Evolutionary conservation across 305 asterid species (phyloP).

Genomic region (Solanum hybrid): DNA sequence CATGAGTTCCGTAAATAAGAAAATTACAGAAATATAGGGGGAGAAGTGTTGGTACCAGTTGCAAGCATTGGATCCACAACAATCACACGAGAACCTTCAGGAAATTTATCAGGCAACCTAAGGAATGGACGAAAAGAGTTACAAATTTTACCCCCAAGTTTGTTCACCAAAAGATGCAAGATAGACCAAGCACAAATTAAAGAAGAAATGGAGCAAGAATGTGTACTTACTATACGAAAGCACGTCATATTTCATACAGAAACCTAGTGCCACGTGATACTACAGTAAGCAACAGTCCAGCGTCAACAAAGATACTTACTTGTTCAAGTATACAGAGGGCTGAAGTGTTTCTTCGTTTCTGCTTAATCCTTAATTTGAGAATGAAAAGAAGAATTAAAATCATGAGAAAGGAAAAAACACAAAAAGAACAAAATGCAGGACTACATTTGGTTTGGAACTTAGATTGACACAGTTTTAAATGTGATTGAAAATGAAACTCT

Average conservation of each 20-base stretch:
- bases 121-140: slow-evolving; percentile 8
- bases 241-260: neutral
- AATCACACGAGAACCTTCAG: slow-evolving; percentile 74
- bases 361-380: slow-evolving; percentile 51
- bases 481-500: neutral
- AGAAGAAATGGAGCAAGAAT: neutral
- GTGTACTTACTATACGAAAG: neutral
- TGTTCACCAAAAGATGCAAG: neutral
- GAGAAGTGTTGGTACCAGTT: slow-evolving; percentile 45
- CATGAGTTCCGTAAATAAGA: neutral
- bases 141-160: slow-evolving; percentile 6
- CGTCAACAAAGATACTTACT: slow-evolving; percentile 43
- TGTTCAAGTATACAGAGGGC: slow-evolving; percentile 86
- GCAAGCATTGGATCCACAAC: slow-evolving; percentile 97
- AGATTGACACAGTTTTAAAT: neutral
- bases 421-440: neutral
- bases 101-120: slow-evolving; percentile 86
- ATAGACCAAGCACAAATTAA: neutral
- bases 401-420: slow-evolving; percentile 4
- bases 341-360: slow-evolving; percentile 88
- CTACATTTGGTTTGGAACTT: neutral
- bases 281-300: neutral
- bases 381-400: slow-evolving; percentile 10
- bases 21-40: neutral
- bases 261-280: neutral